Evolutionary conservation across 2,329 filamentous ascomycete genomes (phyloP).

Genomic region (Calonectria pseudoturangicola): DNA sequence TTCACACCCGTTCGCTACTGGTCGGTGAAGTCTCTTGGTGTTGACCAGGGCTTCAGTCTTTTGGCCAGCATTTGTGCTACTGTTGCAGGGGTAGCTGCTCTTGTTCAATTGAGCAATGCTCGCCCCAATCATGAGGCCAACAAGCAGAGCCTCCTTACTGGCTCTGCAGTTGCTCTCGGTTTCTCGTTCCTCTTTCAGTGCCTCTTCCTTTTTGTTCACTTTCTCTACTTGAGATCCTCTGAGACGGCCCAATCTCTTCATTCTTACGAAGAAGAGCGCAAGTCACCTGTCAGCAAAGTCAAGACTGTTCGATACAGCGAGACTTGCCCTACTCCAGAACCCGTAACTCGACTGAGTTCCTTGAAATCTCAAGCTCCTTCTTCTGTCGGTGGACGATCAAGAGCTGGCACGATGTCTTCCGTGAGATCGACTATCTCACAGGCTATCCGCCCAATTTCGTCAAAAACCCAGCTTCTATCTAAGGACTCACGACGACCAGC

Average conservation of each 20-base stretch:
- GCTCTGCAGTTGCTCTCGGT: constrained; percentile 66
- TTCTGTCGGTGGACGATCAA: constrained; percentile 60
- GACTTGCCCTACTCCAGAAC: constrained; percentile 61
- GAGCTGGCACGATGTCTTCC: constrained; percentile 51
- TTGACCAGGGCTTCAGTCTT: constrained; percentile 57
- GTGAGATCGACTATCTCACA: constrained; percentile 64
- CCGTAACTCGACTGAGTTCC: constrained; percentile 58
- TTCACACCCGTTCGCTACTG: constrained; percentile 48
- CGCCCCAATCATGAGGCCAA: constrained; percentile 41
- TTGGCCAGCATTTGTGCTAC: constrained; percentile 66
- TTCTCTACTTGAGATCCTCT: constrained; percentile 60
- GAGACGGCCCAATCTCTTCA: constrained; percentile 49
- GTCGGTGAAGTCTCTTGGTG: constrained; percentile 50
- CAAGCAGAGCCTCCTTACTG: constrained; percentile 63
- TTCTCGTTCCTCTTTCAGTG: constrained; percentile 68
- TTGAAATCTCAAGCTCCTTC: constrained; percentile 64
- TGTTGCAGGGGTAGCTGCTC: constrained; percentile 65
- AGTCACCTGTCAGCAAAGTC: constrained; percentile 58
- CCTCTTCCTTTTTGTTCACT: constrained; percentile 68
- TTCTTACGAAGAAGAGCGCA: constrained; percentile 49
- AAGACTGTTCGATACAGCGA: constrained; percentile 73
- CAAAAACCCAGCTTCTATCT: constrained; percentile 72
- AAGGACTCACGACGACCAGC: constrained; percentile 65
- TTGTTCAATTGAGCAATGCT: constrained; percentile 62
- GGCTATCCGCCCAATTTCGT: constrained; percentile 73